Base-by-base conservation (phyloP, 345 rosid genomes). In the Gossypium rotundifolium region DNA sequence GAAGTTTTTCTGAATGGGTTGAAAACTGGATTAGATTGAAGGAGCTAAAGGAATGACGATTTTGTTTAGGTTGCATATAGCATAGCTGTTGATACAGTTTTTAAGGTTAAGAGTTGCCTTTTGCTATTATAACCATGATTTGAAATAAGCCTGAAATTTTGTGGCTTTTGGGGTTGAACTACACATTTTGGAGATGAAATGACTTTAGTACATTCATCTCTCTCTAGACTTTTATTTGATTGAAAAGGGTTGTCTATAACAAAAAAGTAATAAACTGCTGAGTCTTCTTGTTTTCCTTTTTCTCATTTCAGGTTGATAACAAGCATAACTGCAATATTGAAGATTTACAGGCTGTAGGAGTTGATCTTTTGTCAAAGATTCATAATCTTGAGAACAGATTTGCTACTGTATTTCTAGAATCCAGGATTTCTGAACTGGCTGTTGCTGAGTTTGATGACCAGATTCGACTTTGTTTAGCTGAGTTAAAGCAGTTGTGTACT, bases 251-350 rank as follows among this genome's bases (percentile, higher is more conserved):
- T 69, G 1, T 27, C 60, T 29, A 4, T n/a, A 40, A 69, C 33
- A 25, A 23, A 51, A 7, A 27, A 48, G 57, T 67, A 14, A 23
- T 48, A 48, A 67, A 9, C 42, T 48, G 49, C 14, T 14, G 29
- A 44, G 10, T 52, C 61, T 10, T 55, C 22, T 22, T 27, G 44
- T 7, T 48, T 6, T 13, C 6, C 49, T 1, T 48, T 2, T 48
- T 3, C 12, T 27, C 1, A n/a, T 75, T 78, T 67, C 84, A 88
- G 91, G 83, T 49, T 66, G 81, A 70, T 63, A 6, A 58, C 27
- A 62, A 54, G 62, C 65, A 70, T 29, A 51, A 73, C 53, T 63
- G 18, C 76, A 54, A 72, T 60, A 5, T 58, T 52, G 80, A 69
- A 73, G 77, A 69, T 51, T 76, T 76, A 8, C 70, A 62, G 18